Evolutionary conservation across 495 filamentous ascomycete genomes (phyloP), one percentile per base, ranked within the genome.

Genomic region (Clavariopsis aquatica): DNA sequence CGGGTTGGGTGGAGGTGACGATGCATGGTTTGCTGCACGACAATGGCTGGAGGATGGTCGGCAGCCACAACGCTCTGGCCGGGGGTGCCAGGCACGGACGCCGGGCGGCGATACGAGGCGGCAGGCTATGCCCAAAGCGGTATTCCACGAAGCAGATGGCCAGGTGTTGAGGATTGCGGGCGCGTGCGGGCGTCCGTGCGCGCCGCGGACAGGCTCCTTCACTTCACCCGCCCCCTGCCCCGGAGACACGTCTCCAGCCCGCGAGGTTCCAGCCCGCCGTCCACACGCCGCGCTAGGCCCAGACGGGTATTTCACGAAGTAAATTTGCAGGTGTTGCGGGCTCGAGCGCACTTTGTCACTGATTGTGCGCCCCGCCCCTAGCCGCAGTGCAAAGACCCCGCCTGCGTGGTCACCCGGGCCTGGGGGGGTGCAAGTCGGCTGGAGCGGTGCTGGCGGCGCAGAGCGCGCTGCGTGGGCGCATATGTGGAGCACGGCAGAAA

Each of bases 71-170:
- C 36, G 23, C 51, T 36, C 54, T 15, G 19, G 59, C 52, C 47
- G 53, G 52, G n/a, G 23, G 52, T 24, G 31, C 20, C 52, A 56
- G 52, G 65, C 59, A 64, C 59, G 31, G 52, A 34, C 49, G 13
- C 38, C 23, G 31, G 52, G 27, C 49, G 13, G 27, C 23, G 52
- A 49, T 28, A 12, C 52, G 54, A 65, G 23, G 54, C 6, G 15
- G 23, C 22, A 24, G 6, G 31, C 64, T 57, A 67, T 28, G 57
- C 64, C 27, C 13, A 23, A 57, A 49, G 0, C 36, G 58, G 64
- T 43, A 62, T 43, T 67, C 52, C 57, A 67, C 64, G 64, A 67
- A 45, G 53, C 52, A 64, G 27, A 26, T 4, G 28, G 52, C 23
- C 23, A 49, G 60, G 61, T 64, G 61, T 64, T 64, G 61, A 65